These are phyloP conservation scores for Citeromyces siamensis DNA, from an alignment of 1,139 yeast genomes.

Conservation along the genomic window DNA sequence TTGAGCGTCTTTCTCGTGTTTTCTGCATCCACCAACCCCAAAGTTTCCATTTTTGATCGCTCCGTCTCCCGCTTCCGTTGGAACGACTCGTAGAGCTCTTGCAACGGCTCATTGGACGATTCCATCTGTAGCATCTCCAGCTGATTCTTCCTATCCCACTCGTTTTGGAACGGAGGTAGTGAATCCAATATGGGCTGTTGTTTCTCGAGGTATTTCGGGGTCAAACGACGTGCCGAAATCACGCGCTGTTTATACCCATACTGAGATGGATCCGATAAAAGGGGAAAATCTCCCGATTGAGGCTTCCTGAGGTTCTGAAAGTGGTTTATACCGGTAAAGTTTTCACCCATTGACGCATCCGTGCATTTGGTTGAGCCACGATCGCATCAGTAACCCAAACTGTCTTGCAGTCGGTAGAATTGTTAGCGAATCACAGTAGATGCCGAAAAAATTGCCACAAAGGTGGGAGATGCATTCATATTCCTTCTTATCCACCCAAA, in stretches of 20 bases:
- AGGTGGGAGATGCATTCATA: too few relatives aligned
- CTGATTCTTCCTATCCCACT: slow-evolving; percentile 51
- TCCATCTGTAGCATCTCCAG: slow-evolving; percentile 31
- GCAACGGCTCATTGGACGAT: slow-evolving; percentile 23
- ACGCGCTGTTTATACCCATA: slow-evolving; percentile 14
- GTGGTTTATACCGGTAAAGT: background rate
- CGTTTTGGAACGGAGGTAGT: slow-evolving; percentile 20
- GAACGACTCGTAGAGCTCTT: slow-evolving; percentile 41
- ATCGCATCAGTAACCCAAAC: too few relatives aligned
- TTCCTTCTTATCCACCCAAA: too few relatives aligned
- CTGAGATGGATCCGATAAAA: slow-evolving; percentile 13
- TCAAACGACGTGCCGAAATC: slow-evolving; percentile 9
- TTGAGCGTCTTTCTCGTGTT: slow-evolving; percentile 69
- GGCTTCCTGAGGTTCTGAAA: background rate
- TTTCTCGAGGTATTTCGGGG: slow-evolving; percentile 17
- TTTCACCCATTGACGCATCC: background rate
- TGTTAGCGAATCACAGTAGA: too few relatives aligned
- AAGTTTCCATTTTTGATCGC: slow-evolving; percentile 65
- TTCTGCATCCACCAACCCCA: slow-evolving; percentile 83
- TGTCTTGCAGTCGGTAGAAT: too few relatives aligned
- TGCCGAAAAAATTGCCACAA: too few relatives aligned
- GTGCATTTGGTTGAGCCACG: too few relatives aligned
- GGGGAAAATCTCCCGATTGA: slow-evolving; percentile 5
- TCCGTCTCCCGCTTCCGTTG: slow-evolving; percentile 71
- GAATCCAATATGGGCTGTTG: slow-evolving; percentile 17